These are phyloP conservation scores for Coprinopsis cinerea DNA, from an alignment of 768 basidiomycete species.

Conservation along the genomic window DNA sequence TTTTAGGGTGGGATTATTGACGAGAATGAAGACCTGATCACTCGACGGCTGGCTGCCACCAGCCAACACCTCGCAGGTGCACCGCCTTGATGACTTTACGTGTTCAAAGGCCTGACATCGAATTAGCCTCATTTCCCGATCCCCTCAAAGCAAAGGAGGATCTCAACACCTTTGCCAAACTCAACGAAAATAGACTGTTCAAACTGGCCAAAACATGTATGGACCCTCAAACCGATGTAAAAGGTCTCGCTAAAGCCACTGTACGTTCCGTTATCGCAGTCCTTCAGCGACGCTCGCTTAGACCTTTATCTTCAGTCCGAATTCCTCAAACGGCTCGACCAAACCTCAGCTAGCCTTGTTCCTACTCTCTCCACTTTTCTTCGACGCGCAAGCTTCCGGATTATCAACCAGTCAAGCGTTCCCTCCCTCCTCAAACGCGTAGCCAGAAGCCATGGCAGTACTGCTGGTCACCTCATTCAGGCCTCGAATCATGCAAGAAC, in stretches of 20 bases:
- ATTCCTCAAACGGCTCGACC: conserved; percentile 70
- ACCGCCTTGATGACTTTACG: conserved; percentile 14
- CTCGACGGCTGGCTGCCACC: conserved; percentile 44
- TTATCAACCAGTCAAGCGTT: conserved; percentile 83
- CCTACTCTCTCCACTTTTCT: conserved; percentile 69
- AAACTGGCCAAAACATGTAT: conserved; percentile 76
- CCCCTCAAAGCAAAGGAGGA: conserved; percentile 73
- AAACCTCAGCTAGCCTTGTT: conserved; percentile 52
- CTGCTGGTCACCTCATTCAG: conserved; percentile 27
- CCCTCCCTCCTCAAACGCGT: conserved; percentile 72
- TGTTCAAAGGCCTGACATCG: conserved; percentile 4
- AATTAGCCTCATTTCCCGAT: conserved; percentile 57
- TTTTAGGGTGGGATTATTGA: conserved; percentile 86
- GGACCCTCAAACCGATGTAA: conserved; percentile 82
- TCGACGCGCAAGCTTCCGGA: conserved; percentile 61
- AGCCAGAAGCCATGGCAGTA: conserved; percentile 39
- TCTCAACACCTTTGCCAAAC: conserved; percentile 73
- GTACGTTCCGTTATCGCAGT: conserved; percentile 33
- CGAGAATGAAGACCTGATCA: conserved; percentile 63
- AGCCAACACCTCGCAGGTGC: conserved; percentile 59
- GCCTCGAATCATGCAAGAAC: conserved; percentile 43
- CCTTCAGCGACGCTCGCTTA: not conserved
- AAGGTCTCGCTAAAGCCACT: conserved; percentile 69
- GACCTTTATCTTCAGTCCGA: conserved; percentile 48
- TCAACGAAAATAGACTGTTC: conserved; percentile 83